phyloP scores from a whole-genome alignment of 495 filamentous ascomycete genomes.

The Durotheca rogersii region DNA sequence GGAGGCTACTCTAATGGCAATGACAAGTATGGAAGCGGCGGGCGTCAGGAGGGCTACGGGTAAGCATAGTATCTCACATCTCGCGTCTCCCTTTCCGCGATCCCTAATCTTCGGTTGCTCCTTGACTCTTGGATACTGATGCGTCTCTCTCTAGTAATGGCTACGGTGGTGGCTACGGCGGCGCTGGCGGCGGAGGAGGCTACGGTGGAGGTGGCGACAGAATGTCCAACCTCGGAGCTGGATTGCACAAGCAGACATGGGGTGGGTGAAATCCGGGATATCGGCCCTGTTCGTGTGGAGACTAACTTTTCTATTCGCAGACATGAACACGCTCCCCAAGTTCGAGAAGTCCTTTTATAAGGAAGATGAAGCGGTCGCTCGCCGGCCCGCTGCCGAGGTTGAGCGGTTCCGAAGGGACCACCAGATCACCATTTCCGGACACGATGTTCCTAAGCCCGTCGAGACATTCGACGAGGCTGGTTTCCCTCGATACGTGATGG shows the following conservation, averaged over 20 bases:
- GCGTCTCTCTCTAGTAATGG: constrained; percentile 34
- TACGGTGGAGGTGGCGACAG: constrained; percentile 75
- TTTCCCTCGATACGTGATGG: constrained; percentile 95
- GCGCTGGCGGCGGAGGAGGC: constrained; percentile 54
- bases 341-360: constrained; percentile 99
- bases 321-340: constrained; percentile 78
- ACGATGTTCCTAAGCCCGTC: constrained; percentile 83
- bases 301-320: constrained; percentile 47
- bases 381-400: constrained; percentile 75
- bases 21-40: constrained; percentile 40
- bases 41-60: constrained; percentile 40
- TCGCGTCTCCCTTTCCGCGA: too few species aligned
- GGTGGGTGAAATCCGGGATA: constrained; percentile 55
- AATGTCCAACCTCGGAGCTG: constrained; percentile 88
- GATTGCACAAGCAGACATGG: constrained; percentile 82
- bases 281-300: neutral
- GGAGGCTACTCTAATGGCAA: constrained; percentile 51
- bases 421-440: constrained; percentile 75
- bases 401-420: constrained; percentile 81
- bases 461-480: constrained; percentile 96
- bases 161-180: constrained; percentile 51
- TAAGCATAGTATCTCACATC: constrained; percentile 19
- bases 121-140: constrained; percentile 15
- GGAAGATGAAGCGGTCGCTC: constrained; percentile 76
- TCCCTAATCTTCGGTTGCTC: neutral